A percentile compares a stretch with the other conserved stretches of the same genome.
Evolutionary conservation across 306 rosid genomes (phyloP).

Genomic region (Rubus idaeus): DNA sequence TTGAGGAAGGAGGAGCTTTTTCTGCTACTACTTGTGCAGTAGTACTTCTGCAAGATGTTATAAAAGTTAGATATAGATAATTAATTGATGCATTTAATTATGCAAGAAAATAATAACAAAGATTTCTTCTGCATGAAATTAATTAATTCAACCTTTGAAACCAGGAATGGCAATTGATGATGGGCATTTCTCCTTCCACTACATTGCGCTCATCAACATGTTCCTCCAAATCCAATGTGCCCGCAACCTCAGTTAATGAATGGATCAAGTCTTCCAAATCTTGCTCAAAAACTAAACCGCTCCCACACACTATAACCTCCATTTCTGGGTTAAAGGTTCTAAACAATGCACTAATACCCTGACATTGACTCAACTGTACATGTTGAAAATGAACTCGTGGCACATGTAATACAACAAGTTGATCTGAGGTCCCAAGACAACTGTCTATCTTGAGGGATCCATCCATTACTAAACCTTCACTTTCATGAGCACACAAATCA

Average conservation of each 20-base stretch:
- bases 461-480: no score
- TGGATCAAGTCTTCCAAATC: neutral
- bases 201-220: neutral
- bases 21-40: neutral
- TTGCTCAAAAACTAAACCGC: slow-evolving; percentile 9
- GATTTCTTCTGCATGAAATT: no score
- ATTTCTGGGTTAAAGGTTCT: neutral
- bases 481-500: neutral
- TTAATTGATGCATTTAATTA: neutral
- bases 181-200: neutral
- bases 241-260: neutral
- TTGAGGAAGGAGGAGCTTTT: neutral
- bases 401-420: slow-evolving; percentile 9
- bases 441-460: neutral
- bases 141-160: neutral
- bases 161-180: neutral
- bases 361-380: slow-evolving; percentile 9
- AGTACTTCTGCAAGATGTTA: neutral
- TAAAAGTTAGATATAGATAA: neutral
- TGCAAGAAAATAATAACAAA: no score
- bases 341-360: slow-evolving; percentile 6
- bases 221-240: neutral
- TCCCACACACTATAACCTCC: slow-evolving; percentile 26
- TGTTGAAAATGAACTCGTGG: slow-evolving; percentile 5
- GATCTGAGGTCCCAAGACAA: neutral